Conservation (phyloP, 2,329 filamentous ascomycete genomes). For the Aspergillus sclerotialis region DNA sequence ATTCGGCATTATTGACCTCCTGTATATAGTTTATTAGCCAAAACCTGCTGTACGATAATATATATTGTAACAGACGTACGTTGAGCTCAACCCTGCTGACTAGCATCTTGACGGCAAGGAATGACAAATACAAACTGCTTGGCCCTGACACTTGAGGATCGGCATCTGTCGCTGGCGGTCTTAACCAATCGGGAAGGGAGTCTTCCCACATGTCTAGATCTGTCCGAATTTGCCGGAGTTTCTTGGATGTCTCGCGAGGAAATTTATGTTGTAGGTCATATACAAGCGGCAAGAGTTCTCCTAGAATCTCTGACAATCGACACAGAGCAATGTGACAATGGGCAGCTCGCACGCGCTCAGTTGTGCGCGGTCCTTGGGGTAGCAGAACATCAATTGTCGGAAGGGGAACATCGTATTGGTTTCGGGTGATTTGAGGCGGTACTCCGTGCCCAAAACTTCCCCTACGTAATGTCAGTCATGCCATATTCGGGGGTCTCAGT, state of each 20-base stretch:
- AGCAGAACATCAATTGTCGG: conserved; percentile 41
- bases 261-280: conserved; percentile 39
- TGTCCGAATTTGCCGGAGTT: conserved; percentile 38
- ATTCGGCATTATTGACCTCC: conserved; percentile 37
- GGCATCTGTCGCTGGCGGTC: conserved; percentile 23
- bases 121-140: conserved; percentile 39
- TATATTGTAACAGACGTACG: conserved; percentile 22
- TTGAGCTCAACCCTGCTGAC: conserved; percentile 41
- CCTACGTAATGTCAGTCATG: conserved; percentile 25
- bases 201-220: conserved; percentile 42
- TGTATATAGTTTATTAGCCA: conserved; percentile 13
- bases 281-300: conserved; percentile 39
- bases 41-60: neutral
- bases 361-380: conserved; percentile 24
- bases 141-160: conserved; percentile 32
- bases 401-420: conserved; percentile 51
- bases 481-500: too few relatives aligned
- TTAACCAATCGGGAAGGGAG: conserved; percentile 38
- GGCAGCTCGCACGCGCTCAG: conserved; percentile 40
- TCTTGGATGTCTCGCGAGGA: conserved; percentile 38
- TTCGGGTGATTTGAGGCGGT: conserved; percentile 46
- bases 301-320: conserved; percentile 41
- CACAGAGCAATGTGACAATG: conserved; percentile 49
- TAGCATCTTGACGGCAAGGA: conserved; percentile 41
- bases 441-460: conserved; percentile 51